These are phyloP conservation scores for Naganishia friedmannii DNA, from an alignment of 768 basidiomycete genomes.

Conservation along the genomic window DNA sequence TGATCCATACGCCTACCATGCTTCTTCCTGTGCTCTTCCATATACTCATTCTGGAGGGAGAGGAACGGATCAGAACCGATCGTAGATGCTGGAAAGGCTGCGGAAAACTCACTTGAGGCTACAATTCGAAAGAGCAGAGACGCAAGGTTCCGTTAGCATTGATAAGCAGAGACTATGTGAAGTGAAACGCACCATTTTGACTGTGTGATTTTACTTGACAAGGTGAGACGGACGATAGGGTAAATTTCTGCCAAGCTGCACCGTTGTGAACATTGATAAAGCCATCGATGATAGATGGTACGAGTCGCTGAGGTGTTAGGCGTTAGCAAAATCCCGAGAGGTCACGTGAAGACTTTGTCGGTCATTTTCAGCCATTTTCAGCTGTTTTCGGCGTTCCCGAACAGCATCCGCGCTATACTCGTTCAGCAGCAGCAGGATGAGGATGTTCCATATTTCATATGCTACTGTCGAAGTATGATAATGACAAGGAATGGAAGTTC, in stretches of 20 bases:
- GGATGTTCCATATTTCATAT: too few species aligned
- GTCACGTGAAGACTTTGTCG: too few species aligned
- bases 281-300: not conserved
- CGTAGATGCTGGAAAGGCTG: not conserved
- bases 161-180: not conserved
- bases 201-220: not conserved
- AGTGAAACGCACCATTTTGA: constrained; percentile 8
- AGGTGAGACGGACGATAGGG: not conserved
- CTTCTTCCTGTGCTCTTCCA: constrained; percentile 96
- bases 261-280: not conserved
- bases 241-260: not conserved
- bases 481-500: too few species aligned
- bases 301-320: not conserved
- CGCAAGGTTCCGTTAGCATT: not conserved
- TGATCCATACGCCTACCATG: constrained; percentile 94
- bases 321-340: not conserved
- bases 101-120: constrained; percentile 22
- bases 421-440: too few species aligned
- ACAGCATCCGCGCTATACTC: too few species aligned
- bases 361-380: too few species aligned
- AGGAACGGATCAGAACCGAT: not conserved
- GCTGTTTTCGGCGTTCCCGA: too few species aligned
- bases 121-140: not conserved
- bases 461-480: too few species aligned
- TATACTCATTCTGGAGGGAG: constrained; percentile 82